Percentiles rank a stretch among this genome's conserved stretches.
Conservation (phyloP, 495 filamentous ascomycete species). For the Penicillium ucsense region DNA sequence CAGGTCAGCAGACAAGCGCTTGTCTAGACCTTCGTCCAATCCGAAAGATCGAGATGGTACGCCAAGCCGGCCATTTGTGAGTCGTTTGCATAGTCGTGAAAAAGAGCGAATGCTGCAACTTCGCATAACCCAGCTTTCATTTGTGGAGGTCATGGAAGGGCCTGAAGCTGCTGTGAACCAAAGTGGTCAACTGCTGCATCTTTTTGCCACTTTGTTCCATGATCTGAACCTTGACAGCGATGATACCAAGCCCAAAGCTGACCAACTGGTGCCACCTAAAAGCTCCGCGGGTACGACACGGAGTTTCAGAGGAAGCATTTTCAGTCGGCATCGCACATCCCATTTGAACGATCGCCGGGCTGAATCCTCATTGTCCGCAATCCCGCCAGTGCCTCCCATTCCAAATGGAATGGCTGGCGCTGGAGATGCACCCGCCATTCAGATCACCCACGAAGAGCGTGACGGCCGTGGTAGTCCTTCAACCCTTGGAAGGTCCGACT, state of each 20-base stretch:
- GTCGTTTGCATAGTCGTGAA: slow-evolving; percentile 66
- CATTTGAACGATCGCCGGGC: slow-evolving; percentile 23
- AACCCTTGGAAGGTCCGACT: slow-evolving; percentile 25
- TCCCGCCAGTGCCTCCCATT: slow-evolving; percentile 12
- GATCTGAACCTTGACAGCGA: slow-evolving; percentile 32
- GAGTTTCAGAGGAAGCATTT: slow-evolving; percentile 66
- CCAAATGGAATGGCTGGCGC: slow-evolving; percentile 7
- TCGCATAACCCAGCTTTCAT: slow-evolving; percentile 85
- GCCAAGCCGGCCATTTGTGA: slow-evolving; percentile 45
- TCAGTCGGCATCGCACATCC: slow-evolving; percentile 44
- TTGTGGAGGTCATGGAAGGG: slow-evolving; percentile 74
- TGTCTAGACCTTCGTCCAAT: slow-evolving; percentile 20
- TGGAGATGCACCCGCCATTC: slow-evolving; percentile 36
- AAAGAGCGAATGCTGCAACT: slow-evolving; percentile 77
- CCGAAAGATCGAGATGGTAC: slow-evolving; percentile 23
- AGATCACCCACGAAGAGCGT: slow-evolving; percentile 37
- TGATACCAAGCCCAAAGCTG: slow-evolving; percentile 9
- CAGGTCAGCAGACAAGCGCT: slow-evolving; percentile 20
- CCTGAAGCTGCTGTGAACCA: slow-evolving; percentile 74
- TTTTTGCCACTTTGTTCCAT: slow-evolving; percentile 72
- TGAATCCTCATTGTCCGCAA: slow-evolving; percentile 9
- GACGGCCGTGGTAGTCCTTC: slow-evolving; percentile 12
- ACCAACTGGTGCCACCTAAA: slow-evolving; percentile 47
- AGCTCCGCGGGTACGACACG: slow-evolving; percentile 62
- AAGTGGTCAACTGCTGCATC: slow-evolving; percentile 68